These are phyloP conservation scores for Fusarium agapanthi DNA, from an alignment of 2,329 filamentous ascomycete species.

Conservation along the genomic window DNA sequence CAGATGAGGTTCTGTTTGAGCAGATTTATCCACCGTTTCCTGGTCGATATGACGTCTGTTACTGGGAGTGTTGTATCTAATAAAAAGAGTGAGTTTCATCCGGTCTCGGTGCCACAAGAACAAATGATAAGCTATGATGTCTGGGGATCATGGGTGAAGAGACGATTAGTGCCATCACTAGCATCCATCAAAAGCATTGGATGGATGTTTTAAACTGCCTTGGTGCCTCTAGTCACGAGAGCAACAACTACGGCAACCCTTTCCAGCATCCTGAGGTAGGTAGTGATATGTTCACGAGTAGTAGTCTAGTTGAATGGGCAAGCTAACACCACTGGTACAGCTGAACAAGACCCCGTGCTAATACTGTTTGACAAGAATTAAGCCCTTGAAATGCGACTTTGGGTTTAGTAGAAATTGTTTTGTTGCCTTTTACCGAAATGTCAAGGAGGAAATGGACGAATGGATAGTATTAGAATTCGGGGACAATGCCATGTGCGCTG, in stretches of 20 bases:
- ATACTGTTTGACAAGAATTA: constrained; percentile 26
- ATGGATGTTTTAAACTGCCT: background rate
- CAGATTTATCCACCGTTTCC: background rate
- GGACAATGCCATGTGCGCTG: constrained; percentile 42
- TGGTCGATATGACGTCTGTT: background rate
- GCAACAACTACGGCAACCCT: background rate
- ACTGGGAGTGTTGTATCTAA: background rate
- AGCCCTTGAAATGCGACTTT: background rate
- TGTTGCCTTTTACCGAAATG: background rate
- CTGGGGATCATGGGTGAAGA: background rate
- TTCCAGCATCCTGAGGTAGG: background rate
- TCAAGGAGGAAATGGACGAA: constrained; percentile 3
- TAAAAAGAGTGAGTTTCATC: background rate
- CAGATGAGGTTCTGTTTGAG: background rate
- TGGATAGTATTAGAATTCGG: constrained; percentile 21
- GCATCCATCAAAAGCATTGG: background rate
- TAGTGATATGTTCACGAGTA: background rate
- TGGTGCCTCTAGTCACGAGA: background rate
- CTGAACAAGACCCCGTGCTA: constrained; percentile 27
- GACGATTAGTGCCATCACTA: background rate
- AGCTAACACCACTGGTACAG: constrained; percentile 10
- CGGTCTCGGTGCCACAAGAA: background rate
- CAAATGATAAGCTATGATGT: too few relatives aligned
- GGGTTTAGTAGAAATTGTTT: background rate
- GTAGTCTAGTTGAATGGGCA: constrained; percentile 4